A percentile compares a stretch with the other conserved stretches of the same genome.
Conservation (phyloP, 2,329 filamentous ascomycete species). For the Xylaria sp. region DNA sequence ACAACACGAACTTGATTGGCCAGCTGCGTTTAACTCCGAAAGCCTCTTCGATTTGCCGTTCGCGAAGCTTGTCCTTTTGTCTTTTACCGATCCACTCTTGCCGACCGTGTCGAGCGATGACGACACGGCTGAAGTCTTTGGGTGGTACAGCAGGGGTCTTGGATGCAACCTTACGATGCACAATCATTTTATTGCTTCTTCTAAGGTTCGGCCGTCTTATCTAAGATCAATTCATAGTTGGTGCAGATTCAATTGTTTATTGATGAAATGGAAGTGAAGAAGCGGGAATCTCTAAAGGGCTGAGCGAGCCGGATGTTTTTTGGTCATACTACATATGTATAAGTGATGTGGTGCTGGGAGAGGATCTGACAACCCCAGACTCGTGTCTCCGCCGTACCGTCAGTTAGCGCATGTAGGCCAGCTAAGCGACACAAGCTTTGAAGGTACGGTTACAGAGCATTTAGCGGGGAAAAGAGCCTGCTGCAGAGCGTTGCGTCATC, state of each 20-base stretch:
- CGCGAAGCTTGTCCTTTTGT: conserved; percentile 8
- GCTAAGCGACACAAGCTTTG: conserved; percentile 29
- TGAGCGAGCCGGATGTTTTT: conserved; percentile 1
- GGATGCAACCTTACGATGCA: conserved; percentile 23
- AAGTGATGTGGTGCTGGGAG: background rate
- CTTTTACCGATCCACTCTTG: conserved; percentile 30
- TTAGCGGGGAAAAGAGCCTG: conserved; percentile 28
- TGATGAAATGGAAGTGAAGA: background rate
- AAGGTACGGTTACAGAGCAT: conserved; percentile 22
- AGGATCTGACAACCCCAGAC: conserved; percentile 20
- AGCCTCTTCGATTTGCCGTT: conserved; percentile 21
- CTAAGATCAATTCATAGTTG: background rate
- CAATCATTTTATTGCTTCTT: conserved; percentile 9
- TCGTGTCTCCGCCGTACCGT: conserved; percentile 16
- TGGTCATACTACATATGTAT: background rate
- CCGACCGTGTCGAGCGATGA: conserved; percentile 28
- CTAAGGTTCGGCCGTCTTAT: background rate
- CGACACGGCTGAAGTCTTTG: conserved; percentile 33
- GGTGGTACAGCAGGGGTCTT: conserved; percentile 22
- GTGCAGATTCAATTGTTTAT: background rate
- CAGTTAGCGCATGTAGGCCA: conserved; percentile 13
- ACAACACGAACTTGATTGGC: conserved; percentile 14
- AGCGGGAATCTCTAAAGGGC: background rate
- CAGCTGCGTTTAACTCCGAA: conserved; percentile 13
- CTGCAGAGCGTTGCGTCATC: conserved; percentile 35